phyloP scores from a whole-genome alignment of 2,329 filamentous ascomycete species.

The Didymellaceae sp. region DNA sequence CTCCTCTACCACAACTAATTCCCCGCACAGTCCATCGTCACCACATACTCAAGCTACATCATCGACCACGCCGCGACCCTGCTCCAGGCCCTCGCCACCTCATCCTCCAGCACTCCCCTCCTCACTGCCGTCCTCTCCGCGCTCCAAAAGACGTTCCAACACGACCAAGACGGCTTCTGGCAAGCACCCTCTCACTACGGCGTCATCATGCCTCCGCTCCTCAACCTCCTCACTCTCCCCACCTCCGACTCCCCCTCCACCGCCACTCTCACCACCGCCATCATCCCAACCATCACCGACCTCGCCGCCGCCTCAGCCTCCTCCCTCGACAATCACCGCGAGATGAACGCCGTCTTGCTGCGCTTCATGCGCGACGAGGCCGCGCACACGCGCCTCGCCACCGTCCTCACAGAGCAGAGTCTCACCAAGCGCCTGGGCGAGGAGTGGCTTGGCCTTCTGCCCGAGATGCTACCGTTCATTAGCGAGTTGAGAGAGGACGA shows the following conservation, averaged over 20 bases:
- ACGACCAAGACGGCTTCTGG: conserved; percentile 97
- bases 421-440: conserved; percentile 84
- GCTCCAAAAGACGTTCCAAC: conserved; percentile 76
- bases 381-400: conserved; percentile 76
- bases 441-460: conserved; percentile 89
- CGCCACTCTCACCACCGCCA: conserved; percentile 52
- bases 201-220: conserved; percentile 71
- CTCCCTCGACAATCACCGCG: conserved; percentile 88
- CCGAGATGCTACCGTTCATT: conserved; percentile 96
- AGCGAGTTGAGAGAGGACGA: conserved; percentile 96
- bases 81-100: conserved; percentile 54
- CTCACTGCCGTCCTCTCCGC: conserved; percentile 75
- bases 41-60: conserved; percentile 85
- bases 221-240: conserved; percentile 62
- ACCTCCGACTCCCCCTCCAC: conserved; percentile 22
- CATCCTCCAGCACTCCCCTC: conserved; percentile 61
- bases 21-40: conserved; percentile 75
- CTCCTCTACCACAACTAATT: not conserved
- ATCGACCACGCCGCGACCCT: conserved; percentile 75
- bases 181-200: conserved; percentile 87
- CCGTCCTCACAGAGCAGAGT: conserved; percentile 79
- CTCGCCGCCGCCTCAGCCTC: conserved; percentile 79
- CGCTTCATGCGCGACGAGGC: conserved; percentile 77
- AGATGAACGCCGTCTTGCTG: conserved; percentile 80
- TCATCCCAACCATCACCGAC: conserved; percentile 79